These are phyloP conservation scores for Termitomyces sp. DNA, from an alignment of 768 basidiomycete genomes.

Conservation along the genomic window DNA sequence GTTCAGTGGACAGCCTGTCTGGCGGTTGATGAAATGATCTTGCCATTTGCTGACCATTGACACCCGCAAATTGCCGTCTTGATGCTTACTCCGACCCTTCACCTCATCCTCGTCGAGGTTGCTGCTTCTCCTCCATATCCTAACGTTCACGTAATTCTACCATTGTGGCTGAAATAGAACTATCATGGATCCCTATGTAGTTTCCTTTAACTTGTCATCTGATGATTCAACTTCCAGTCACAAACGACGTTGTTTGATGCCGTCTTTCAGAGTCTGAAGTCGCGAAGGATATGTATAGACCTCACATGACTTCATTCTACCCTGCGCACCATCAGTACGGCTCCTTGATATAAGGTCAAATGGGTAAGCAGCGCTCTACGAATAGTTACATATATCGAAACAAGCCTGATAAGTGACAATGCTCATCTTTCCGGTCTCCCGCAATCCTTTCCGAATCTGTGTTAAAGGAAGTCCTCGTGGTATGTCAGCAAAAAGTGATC, in stretches of 20 bases:
- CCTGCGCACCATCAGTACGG: background rate
- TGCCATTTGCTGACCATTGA: constrained; percentile 16
- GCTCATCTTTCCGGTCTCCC: background rate
- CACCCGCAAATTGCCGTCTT: constrained; percentile 17
- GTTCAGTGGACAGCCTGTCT: constrained; percentile 19
- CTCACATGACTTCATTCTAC: background rate
- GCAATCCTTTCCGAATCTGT: background rate
- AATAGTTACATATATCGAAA: background rate
- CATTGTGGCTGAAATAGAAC: background rate
- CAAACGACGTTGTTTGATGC: constrained; percentile 1
- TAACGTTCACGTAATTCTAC: background rate
- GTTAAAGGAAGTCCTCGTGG: background rate
- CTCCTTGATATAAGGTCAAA: background rate
- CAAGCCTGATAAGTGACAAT: background rate
- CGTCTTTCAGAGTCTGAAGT: background rate
- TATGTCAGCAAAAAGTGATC: background rate
- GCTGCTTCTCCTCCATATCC: background rate
- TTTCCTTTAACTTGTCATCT: background rate
- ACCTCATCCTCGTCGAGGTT: background rate
- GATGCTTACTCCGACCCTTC: constrained; percentile 11
- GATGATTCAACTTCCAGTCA: background rate
- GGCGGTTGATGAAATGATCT: constrained; percentile 20
- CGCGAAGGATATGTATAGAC: background rate
- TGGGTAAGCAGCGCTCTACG: background rate
- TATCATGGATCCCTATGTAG: background rate